Base-by-base conservation (phyloP, 2,329 filamentous ascomycete genomes). In the Paecilomyces fulvus region DNA sequence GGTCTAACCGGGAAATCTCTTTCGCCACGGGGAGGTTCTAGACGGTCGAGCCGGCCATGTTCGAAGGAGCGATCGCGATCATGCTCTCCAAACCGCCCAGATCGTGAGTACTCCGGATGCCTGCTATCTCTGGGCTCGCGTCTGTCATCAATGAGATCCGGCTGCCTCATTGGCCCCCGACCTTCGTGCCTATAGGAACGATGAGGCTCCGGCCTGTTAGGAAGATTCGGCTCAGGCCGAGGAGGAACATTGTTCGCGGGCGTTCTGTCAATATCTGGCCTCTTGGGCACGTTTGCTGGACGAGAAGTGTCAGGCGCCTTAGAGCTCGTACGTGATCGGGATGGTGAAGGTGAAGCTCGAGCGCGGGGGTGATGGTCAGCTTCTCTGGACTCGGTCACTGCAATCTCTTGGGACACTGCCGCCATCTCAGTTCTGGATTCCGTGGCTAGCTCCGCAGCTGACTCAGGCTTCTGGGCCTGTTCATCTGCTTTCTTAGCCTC, bases 31-130 rank as follows among this genome's bases (percentile, higher is more conserved):
- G 55, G 30, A n/a, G 56, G 52, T 11, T 63, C 62, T 43, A 55
- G 49, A 52, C 67, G 59, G 37, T 75, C 73, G 52, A 64, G 63
- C 30, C 73, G 71, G 11, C 71, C 71, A 59, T 73, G 67, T 53
- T 77, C 74, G 53, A 71, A 70, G 3, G 67, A 57, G 46, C 71
- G 67, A 17, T 67, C 66, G 51, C 69, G 70, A 20, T 73, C 72
- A 56, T 70, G 64, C 37, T 73, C 73, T 51, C 64, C 68, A 50
- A 74, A 69, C 31, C 72, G 69, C 14, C 63, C 63, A 58, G 65
- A 63, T 17, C 75, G 70, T 20, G 66, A 58, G 55, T 72, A 72
- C 17, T 75, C 72, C 10, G 65, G 57, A 57, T 69, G 69, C 56
- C 75, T 70, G 51, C 56, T 55, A 30, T 72, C 67, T 48, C 65